A percentile compares a stretch with the other conserved stretches of the same genome.
Conservation (phyloP, 2,329 filamentous ascomycete genomes). For the Aspergillus luchuensis region DNA sequence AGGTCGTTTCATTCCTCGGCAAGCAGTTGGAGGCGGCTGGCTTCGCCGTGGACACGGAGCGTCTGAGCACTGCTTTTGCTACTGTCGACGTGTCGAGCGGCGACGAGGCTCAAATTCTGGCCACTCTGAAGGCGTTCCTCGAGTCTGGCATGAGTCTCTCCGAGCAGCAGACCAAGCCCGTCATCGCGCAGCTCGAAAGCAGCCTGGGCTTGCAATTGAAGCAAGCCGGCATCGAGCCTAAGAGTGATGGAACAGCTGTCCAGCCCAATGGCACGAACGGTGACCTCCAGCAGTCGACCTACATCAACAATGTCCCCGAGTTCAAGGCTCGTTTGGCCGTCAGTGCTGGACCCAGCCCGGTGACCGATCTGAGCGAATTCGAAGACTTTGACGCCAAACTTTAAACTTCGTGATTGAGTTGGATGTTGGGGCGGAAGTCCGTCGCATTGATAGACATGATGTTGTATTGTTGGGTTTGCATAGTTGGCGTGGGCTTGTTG, state of each 20-base stretch:
- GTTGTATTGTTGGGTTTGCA: not conserved
- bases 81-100: conserved; percentile 49
- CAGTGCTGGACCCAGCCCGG: conserved; percentile 70
- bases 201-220: conserved; percentile 50
- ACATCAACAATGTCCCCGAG: conserved; percentile 75
- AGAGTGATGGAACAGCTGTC: conserved; percentile 34
- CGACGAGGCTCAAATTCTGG: conserved; percentile 54
- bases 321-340: conserved; percentile 77
- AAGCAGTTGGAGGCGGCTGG: conserved; percentile 53
- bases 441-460: not conserved
- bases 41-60: conserved; percentile 45
- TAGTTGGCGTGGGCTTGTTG: not conserved
- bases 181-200: conserved; percentile 54
- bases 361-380: conserved; percentile 77
- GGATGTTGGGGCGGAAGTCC: not conserved
- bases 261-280: conserved; percentile 31
- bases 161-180: conserved; percentile 50
- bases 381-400: conserved; percentile 84
- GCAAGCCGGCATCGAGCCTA: conserved; percentile 46
- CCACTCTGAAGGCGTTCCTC: conserved; percentile 56
- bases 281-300: conserved; percentile 46
- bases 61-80: conserved; percentile 48
- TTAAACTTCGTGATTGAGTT: conserved; percentile 41
- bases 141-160: conserved; percentile 51
- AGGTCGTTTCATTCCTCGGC: conserved; percentile 46